Percentiles rank a stretch among this genome's conserved stretches.
Conservation (phyloP, 2,329 filamentous ascomycete genomes). For the Diaporthe sp. region DNA sequence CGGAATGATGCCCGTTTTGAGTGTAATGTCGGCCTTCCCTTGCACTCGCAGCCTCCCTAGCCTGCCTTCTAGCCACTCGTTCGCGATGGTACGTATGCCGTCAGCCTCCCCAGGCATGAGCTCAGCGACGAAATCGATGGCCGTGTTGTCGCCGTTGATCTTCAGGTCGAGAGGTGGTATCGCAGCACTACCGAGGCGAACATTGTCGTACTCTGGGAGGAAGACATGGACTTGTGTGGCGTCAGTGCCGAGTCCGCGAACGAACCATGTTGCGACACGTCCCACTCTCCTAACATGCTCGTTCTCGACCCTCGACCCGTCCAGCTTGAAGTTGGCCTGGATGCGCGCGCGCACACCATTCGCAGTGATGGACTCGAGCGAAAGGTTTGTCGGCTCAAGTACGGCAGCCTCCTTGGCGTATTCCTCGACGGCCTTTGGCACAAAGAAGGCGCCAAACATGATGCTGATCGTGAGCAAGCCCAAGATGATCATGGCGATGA, state of each 20-base stretch:
- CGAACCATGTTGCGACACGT: constrained; percentile 83
- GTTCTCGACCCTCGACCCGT: constrained; percentile 81
- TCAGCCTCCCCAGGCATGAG: constrained; percentile 82
- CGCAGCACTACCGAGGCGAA: constrained; percentile 81
- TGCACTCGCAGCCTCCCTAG: constrained; percentile 79
- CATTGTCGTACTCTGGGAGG: constrained; percentile 85
- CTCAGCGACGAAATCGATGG: constrained; percentile 84
- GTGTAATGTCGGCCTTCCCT: constrained; percentile 78
- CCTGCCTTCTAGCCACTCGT: constrained; percentile 89
- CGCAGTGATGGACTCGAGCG: constrained; percentile 86
- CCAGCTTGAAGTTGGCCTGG: constrained; percentile 85
- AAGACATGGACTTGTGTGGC: constrained; percentile 82
- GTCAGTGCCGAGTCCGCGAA: constrained; percentile 80
- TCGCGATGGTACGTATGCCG: constrained; percentile 83
- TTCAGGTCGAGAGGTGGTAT: constrained; percentile 83
- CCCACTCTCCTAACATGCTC: constrained; percentile 82
- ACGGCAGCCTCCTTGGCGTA: constrained; percentile 89
- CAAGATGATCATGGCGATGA: constrained; percentile 79
- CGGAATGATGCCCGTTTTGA: constrained; percentile 85
- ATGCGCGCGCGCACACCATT: constrained; percentile 84
- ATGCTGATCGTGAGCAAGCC: constrained; percentile 75
- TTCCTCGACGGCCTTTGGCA: constrained; percentile 83
- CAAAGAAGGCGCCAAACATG: constrained; percentile 84
- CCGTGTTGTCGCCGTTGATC: constrained; percentile 83
- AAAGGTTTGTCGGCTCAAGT: constrained; percentile 85